Evolutionary conservation across 2,329 filamentous ascomycete species (phyloP).

Genomic region (Calonectria leucothoes): DNA sequence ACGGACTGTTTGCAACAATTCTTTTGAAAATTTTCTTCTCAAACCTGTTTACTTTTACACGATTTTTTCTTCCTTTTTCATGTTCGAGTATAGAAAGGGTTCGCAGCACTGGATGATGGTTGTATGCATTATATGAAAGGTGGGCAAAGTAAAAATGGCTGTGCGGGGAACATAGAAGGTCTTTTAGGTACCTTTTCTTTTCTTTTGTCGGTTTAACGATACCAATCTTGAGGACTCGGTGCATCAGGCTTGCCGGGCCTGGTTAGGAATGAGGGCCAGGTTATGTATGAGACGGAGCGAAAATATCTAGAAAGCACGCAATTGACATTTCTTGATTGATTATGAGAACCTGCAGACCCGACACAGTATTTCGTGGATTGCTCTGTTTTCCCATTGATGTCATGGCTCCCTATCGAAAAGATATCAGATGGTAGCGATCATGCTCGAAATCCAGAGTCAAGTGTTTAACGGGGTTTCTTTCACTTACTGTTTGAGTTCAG

Average conservation of each 20-base stretch:
- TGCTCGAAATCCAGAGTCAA: too few species aligned
- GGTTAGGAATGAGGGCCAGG: neutral
- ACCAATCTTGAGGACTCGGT: constrained; percentile 26
- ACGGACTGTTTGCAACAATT: neutral
- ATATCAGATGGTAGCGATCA: neutral
- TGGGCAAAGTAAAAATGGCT: constrained; percentile 15
- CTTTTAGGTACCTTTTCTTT: constrained; percentile 13
- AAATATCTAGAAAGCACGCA: constrained; percentile 16
- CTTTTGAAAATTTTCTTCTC: constrained; percentile 12
- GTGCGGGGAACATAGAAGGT: constrained; percentile 28
- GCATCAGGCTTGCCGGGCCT: constrained; percentile 19
- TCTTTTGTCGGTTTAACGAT: constrained; percentile 32
- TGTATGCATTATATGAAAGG: constrained; percentile 36
- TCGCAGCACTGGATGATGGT: constrained; percentile 26
- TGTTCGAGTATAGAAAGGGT: constrained; percentile 26
- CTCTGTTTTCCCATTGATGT: neutral
- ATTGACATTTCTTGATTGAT: constrained; percentile 19
- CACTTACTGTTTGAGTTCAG: neutral
- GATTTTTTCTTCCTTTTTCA: neutral
- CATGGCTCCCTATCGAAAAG: neutral
- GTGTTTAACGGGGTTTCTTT: neutral
- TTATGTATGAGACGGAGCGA: constrained; percentile 5
- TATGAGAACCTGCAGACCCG: neutral
- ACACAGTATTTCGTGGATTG: neutral
- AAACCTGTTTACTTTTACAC: neutral